Conservation (phyloP, 1,139 yeast species). For the Debaryomyces udenii region DNA sequence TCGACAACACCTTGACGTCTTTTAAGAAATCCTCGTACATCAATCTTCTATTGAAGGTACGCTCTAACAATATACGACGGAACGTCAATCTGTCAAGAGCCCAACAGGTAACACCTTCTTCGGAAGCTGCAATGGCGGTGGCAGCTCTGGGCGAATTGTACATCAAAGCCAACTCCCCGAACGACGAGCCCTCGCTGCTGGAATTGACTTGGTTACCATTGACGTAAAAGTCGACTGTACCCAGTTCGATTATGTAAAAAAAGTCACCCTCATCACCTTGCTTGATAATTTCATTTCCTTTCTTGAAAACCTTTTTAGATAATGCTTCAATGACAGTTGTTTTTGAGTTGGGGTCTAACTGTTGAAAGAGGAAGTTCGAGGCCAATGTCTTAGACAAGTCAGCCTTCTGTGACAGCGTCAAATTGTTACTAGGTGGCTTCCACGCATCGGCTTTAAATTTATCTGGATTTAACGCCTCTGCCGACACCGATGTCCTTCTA, state of each 20-base stretch:
- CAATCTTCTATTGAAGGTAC: slow-evolving; percentile 85
- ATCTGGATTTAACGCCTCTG: slow-evolving; percentile 70
- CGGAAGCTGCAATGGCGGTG: slow-evolving; percentile 73
- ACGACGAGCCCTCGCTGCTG: slow-evolving; percentile 83
- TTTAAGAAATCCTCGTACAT: slow-evolving; percentile 89
- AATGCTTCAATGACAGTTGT: slow-evolving; percentile 81
- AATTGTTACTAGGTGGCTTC: slow-evolving; percentile 73
- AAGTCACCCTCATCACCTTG: slow-evolving; percentile 98
- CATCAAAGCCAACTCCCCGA: slow-evolving; percentile 97
- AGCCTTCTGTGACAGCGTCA: slow-evolving; percentile 63
- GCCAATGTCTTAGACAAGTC: slow-evolving; percentile 73
- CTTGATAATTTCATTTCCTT: slow-evolving; percentile 70
- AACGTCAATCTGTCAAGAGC: slow-evolving; percentile 92
- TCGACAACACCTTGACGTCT: slow-evolving; percentile 78
- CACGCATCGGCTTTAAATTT: slow-evolving; percentile 61
- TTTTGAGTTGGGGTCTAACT: slow-evolving; percentile 72
- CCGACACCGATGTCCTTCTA: slow-evolving; percentile 86
- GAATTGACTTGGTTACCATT: slow-evolving; percentile 74
- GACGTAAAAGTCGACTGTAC: slow-evolving; percentile 79
- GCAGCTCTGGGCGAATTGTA: slow-evolving; percentile 98
- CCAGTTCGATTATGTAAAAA: slow-evolving; percentile 86
- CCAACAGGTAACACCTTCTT: slow-evolving; percentile 69
- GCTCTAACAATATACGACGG: slow-evolving; percentile 86
- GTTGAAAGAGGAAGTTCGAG: slow-evolving; percentile 80
- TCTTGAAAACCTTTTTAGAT: slow-evolving; percentile 64